These are phyloP conservation scores for Aspergillus haitiensis DNA, from an alignment of 495 filamentous ascomycete species.

Conservation along the genomic window DNA sequence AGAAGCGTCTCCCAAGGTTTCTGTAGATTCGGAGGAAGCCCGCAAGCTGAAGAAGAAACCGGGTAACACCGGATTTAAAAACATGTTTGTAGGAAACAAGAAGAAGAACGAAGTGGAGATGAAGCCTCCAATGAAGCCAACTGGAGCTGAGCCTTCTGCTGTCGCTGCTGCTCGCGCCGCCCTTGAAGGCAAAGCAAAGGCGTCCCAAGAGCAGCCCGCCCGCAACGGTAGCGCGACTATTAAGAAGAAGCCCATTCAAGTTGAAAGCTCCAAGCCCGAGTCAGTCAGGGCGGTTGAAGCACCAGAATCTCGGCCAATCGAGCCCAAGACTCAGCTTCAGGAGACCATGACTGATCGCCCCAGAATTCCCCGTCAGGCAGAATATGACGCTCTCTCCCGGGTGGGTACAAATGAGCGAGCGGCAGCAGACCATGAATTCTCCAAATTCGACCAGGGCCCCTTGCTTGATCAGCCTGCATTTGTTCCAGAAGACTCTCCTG, in stretches of 20 bases:
- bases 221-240: conserved; percentile 29
- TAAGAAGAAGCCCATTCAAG: conserved; percentile 43
- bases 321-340: conserved; percentile 15
- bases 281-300: conserved; percentile 6
- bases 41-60: conserved; percentile 53
- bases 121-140: conserved; percentile 40
- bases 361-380: conserved; percentile 51
- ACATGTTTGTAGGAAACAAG: conserved; percentile 47
- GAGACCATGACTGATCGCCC: conserved; percentile 34
- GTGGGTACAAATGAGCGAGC: conserved; percentile 65
- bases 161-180: conserved; percentile 55
- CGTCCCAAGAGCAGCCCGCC: conserved; percentile 33
- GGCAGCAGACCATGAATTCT: conserved; percentile 70
- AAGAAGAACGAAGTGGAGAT: conserved; percentile 36
- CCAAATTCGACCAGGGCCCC: conserved; percentile 87
- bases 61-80: conserved; percentile 47
- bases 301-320: conserved; percentile 28
- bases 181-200: conserved; percentile 45
- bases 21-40: conserved; percentile 32
- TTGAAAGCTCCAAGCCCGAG: conserved; percentile 15
- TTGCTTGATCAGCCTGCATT: conserved; percentile 85
- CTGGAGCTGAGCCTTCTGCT: conserved; percentile 37
- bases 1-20: conserved; percentile 32
- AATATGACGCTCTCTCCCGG: conserved; percentile 57
- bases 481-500: conserved; percentile 63